Base-by-base conservation (phyloP, 2,329 filamentous ascomycete species). In the Trichoderma brevicompactum region DNA sequence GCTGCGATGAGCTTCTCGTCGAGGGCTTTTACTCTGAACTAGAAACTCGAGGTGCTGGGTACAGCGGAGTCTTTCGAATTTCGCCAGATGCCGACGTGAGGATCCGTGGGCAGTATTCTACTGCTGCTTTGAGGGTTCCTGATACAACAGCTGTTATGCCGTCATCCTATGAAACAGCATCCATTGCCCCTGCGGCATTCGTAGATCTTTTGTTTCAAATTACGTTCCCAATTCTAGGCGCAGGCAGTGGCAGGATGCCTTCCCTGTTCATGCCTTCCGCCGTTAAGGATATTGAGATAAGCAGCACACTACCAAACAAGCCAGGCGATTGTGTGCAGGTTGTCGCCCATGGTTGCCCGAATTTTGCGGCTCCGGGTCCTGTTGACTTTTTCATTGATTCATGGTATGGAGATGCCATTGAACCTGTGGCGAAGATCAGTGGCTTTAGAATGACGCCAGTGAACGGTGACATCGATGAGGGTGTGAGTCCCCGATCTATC, bases 141-240 rank as follows among this genome's bases (percentile, higher is more conserved):
- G 77, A 85, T 53, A 85, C 82, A 0, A 72, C 73, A 1, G 68
- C 73, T 1, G 68, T 73, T 1, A 85, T 85, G 83, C 82, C 81
- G 0, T 74, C 78, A 66, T 69, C 72, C 1, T 75, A 79, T 53
- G 81, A 86, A 68, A 75, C 78, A 2, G 67, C 75, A 0, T 78
- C 80, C 19, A 76, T 80, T 56, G 71, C 84, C 7, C 81, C 83
- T 38, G 79, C 83, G 0, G 74, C 79, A 0, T 77, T 82, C 55
- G 69, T 84, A 3, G 83, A 86, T 66, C 70, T 77, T 7, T 72
- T 82, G 61, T 73, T 82, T 15, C 81, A 82, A 65, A 71, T 79
- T 7, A 72, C 74, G 0, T 77, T 80, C 28, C 70, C 77, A 1
- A 77, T 78, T 5, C 71, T 80, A 2, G 78, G 78, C 2, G 77